These are phyloP conservation scores for Calocybe gambosa DNA, from an alignment of 1,284 basidiomycete genomes.

Conservation along the genomic window DNA sequence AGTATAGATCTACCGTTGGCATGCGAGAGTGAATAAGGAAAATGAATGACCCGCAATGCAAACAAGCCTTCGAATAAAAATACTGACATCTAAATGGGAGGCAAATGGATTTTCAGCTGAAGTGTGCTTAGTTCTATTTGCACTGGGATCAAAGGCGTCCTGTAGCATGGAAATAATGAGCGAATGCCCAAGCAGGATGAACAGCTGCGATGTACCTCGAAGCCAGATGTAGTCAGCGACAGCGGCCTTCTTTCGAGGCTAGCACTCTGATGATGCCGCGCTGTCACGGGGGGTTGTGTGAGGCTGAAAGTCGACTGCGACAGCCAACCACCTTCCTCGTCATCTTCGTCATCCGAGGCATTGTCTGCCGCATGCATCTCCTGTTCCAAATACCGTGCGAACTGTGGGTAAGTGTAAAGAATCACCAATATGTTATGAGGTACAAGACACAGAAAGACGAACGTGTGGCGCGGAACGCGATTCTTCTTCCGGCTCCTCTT, in stretches of 20 bases:
- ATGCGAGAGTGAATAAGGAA: not conserved
- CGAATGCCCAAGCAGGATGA: too few relatives aligned
- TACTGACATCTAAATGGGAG: conserved; percentile 44
- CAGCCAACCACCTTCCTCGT: conserved; percentile 70
- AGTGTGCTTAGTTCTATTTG: conserved; percentile 22
- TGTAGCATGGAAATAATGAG: not conserved
- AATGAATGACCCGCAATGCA: not conserved
- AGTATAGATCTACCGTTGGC: conserved; percentile 4
- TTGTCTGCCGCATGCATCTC: conserved; percentile 62
- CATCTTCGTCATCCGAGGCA: conserved; percentile 57
- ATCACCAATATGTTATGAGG: not conserved
- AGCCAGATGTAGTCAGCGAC: conserved; percentile 38
- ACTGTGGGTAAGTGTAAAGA: conserved; percentile 35
- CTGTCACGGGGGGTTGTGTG: conserved; percentile 47
- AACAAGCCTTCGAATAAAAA: not conserved
- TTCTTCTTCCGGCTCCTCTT: conserved; percentile 43
- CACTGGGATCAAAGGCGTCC: conserved; percentile 50
- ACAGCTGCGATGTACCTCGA: conserved; percentile 40
- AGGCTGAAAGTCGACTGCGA: conserved; percentile 67
- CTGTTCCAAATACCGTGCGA: conserved; percentile 67
- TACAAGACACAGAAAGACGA: conserved; percentile 17
- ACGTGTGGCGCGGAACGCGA: conserved; percentile 48
- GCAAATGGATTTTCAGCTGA: conserved; percentile 50
- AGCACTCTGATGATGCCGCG: conserved; percentile 34
- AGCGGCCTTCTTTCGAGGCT: conserved; percentile 43